Evolutionary conservation across 306 rosid species (phyloP), one percentile per base, ranked within the genome.

Genomic region (peach (Prunus persica)): DNA sequence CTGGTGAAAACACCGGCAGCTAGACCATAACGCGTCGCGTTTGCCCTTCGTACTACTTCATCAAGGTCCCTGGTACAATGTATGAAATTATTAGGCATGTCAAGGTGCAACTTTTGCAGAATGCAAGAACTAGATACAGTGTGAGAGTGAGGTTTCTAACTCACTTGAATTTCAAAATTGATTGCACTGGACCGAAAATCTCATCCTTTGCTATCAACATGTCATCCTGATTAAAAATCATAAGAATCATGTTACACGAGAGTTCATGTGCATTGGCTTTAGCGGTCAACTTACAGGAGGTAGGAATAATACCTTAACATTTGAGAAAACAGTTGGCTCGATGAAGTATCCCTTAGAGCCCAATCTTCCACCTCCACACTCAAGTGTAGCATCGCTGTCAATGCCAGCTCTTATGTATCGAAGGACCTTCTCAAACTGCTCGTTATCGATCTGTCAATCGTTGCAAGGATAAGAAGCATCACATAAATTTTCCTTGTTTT

Each of bases 251-350:
- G 66, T 82, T 65, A 54, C 65, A 66, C 0, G 27, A 64, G 62
- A 76, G 41, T 65, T 34, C 64, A 64, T 43, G 45, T 57, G 80
- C 74, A 49, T 30, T 1, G 63, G 22, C 73, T 61, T 54, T 41
- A 56, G 64, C 24, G 13, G 75, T 11, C 49, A 65, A 15, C 51
- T 71, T 14, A 6, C 7, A 49, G 68, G 56, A 47, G 6, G 55
- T 64, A 50, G 27, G 30, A 69, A 70, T 3, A 13, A 61, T 74
- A 91, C 98, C 96, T 91, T 75, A 71, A 94, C 98, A 85, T 94
- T 90, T 61, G 98, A 92, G 87, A 94, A 94, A 64, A 94, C 98
- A 11, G 98, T 94, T 60, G 97, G 98, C 88, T 94, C 85, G 78
- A 94, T 60, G 77, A 87, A 94, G 89, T 85, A 92, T 51, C 97